Evolutionary conservation across 768 basidiomycete species (phyloP), one percentile per base, ranked within the genome.

Genomic region (Russula sp.): DNA sequence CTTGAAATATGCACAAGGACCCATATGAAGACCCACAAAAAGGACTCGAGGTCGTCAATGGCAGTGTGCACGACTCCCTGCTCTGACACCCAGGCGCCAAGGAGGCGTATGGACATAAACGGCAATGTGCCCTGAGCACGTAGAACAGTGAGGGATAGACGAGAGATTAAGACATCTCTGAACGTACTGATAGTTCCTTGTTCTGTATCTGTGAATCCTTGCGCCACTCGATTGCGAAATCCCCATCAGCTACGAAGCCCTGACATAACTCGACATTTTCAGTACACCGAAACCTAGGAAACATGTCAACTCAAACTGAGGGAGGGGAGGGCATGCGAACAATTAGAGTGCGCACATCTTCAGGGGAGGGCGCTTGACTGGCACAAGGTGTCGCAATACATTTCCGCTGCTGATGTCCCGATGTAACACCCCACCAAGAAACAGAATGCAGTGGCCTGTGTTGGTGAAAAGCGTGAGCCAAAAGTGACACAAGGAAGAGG

Each of bases 111-210:
- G 22, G 22, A 22, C 22, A 22, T 22, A 22, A 22, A 22, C 22
- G 22, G 22, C 22, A 22, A 22, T 22, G 22, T 22, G 22, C 59
- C 59, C 59, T 59, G 20, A 34, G 32, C 4, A 31, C 9, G 20
- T 10, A 3, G 6, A 32, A n/a, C 35, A 22, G 20, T 16, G 13
- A 7, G 13, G 31, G 6, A 20, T 5, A 11, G 18, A 9, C 6
- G 3, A 18, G 5, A 13, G 5, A 35, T 27, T 6, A 0, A 1
- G 7, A n/a, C 14, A 18, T 5, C 3, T 3, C 7, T 0, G 0
- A 40, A 47, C 59, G 0, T 27, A 54, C 59, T 22, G n/a, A 27
- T 45, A n/a, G n/a, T n/a, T n/a, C n/a, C n/a, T n/a, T n/a, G n/a
- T n/a, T n/a, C n/a, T n/a, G n/a, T n/a, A n/a, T n/a, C n/a, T n/a